These are phyloP conservation scores for Hanseniaspora meyeri DNA, from an alignment of 805 yeast species.

Conservation along the genomic window DNA sequence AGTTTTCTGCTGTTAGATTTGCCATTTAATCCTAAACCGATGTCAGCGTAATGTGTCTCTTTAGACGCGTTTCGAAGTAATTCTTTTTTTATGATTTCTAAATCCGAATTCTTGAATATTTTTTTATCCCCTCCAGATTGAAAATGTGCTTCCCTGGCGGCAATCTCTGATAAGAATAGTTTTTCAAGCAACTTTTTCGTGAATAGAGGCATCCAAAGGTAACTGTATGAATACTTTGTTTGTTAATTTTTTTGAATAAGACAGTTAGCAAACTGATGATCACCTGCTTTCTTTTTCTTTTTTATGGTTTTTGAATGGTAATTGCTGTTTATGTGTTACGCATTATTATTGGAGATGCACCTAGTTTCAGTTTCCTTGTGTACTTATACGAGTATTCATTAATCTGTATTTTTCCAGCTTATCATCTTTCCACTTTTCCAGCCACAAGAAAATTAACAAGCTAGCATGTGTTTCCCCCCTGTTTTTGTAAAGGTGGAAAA, in stretches of 20 bases:
- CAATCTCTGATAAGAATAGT: background rate
- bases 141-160: background rate
- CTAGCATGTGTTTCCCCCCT: too few relatives aligned
- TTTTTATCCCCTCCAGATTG: background rate
- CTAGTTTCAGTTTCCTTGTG: too few relatives aligned
- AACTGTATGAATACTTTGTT: too few relatives aligned
- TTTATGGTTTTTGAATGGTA: background rate
- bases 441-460: background rate
- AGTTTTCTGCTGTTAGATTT: background rate
- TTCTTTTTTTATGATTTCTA: constrained; percentile 6
- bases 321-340: background rate
- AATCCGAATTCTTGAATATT: constrained; percentile 12
- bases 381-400: too few relatives aligned
- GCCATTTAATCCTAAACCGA: background rate
- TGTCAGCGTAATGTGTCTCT: background rate
- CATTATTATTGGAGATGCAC: background rate
- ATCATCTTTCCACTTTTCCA: background rate
- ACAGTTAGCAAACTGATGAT: too few relatives aligned
- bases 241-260: too few relatives aligned
- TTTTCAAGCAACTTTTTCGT: background rate
- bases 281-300: too few relatives aligned
- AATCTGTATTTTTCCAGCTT: background rate
- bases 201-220: background rate
- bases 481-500: background rate
- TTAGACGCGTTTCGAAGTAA: background rate